These are phyloP conservation scores for Nephelium lappaceum DNA, from an alignment of 345 rosid genomes.

Conservation along the genomic window DNA sequence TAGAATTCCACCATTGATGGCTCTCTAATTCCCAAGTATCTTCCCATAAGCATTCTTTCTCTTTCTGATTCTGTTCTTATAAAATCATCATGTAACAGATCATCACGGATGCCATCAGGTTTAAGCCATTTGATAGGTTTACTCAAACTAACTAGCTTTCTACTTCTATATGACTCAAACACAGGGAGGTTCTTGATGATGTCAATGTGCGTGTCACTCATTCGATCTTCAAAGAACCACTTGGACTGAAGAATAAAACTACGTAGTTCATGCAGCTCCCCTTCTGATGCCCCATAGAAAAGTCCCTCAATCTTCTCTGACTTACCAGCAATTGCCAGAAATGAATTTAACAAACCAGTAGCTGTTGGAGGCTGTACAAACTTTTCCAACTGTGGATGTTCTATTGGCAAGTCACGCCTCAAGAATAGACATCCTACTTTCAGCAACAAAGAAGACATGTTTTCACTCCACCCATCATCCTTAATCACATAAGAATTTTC, in stretches of 20 bases:
- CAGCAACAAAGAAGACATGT: slow-evolving; percentile 79
- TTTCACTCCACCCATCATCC: slow-evolving; percentile 95
- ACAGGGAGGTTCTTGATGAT: slow-evolving; percentile 80
- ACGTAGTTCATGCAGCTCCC: slow-evolving; percentile 84
- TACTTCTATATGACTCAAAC: slow-evolving; percentile 76
- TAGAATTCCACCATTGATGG: slow-evolving; percentile 79
- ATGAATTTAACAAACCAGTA: slow-evolving; percentile 72
- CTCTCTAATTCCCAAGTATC: slow-evolving; percentile 68
- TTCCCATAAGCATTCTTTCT: slow-evolving; percentile 67
- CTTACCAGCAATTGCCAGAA: slow-evolving; percentile 72
- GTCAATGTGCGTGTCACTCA: slow-evolving; percentile 62
- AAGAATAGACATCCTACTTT: slow-evolving; percentile 88
- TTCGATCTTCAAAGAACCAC: slow-evolving; percentile 79
- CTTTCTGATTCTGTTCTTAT: slow-evolving; percentile 86
- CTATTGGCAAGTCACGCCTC: slow-evolving; percentile 60
- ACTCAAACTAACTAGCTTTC: slow-evolving; percentile 69
- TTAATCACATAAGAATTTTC: slow-evolving; percentile 72
- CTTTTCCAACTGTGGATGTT: slow-evolving; percentile 77
- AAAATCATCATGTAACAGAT: slow-evolving; percentile 82
- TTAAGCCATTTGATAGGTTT: slow-evolving; percentile 80
- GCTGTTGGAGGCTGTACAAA: slow-evolving; percentile 95
- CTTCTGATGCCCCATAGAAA: slow-evolving; percentile 70
- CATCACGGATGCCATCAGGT: slow-evolving; percentile 76
- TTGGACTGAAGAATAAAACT: slow-evolving; percentile 91
- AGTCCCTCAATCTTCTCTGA: slow-evolving; percentile 54